Percentiles rank a stretch among this genome's conserved stretches.
Conservation (phyloP, 2,329 filamentous ascomycete genomes). For the Phialophora chinensis region DNA sequence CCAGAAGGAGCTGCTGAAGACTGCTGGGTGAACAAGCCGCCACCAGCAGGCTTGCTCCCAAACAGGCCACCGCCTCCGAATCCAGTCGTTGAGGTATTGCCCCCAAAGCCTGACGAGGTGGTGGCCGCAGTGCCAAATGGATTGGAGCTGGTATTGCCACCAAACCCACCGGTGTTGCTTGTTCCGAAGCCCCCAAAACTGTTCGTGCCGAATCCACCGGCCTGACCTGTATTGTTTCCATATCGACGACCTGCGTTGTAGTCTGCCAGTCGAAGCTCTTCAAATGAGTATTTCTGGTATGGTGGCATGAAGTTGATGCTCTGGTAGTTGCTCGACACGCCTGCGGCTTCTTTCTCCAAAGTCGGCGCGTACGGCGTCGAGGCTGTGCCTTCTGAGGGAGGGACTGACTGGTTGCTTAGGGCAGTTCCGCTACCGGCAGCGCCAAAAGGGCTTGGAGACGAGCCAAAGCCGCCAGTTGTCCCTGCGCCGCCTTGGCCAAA, state of each 20-base stretch:
- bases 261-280: constrained; percentile 80
- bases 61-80: constrained; percentile 59
- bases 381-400: constrained; percentile 54
- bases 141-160: constrained; percentile 22
- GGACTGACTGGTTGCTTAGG: constrained; percentile 46
- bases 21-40: constrained; percentile 38
- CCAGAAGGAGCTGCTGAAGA: constrained; percentile 44
- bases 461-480: constrained; percentile 46
- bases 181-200: constrained; percentile 53
- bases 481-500: constrained; percentile 39
- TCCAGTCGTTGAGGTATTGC: constrained; percentile 34
- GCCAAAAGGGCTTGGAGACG: constrained; percentile 44
- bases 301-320: constrained; percentile 56
- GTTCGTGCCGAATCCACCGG: constrained; percentile 78
- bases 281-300: constrained; percentile 84
- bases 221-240: constrained; percentile 80
- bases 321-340: constrained; percentile 52
- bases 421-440: constrained; percentile 49
- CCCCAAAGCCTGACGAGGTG: constrained; percentile 47
- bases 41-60: constrained; percentile 42
- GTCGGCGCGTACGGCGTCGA: constrained; percentile 53
- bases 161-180: constrained; percentile 40
- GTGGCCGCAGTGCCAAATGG: constrained; percentile 49
- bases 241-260: constrained; percentile 85
- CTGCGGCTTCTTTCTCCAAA: constrained; percentile 54